Evolutionary conservation across 495 filamentous ascomycete genomes (phyloP).

Genomic region (Penicillium atrosanguineum): DNA sequence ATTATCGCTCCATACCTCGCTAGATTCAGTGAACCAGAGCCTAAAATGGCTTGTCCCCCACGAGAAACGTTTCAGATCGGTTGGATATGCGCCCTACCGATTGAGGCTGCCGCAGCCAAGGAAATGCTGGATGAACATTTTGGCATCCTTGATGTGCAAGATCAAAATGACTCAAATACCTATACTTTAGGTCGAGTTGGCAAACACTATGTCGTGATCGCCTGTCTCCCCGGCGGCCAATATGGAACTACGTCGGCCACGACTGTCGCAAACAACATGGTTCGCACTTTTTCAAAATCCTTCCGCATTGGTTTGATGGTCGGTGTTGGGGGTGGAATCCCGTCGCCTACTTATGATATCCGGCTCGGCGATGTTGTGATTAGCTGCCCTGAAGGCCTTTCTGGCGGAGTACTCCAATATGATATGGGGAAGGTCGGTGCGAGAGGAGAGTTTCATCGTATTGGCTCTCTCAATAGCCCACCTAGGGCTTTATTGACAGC

Average conservation of each 20-base stretch:
- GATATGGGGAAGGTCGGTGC: constrained; percentile 21
- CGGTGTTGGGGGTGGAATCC: constrained; percentile 45
- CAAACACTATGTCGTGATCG: constrained; percentile 44
- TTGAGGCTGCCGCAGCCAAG: constrained; percentile 20
- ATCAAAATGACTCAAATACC: constrained; percentile 22
- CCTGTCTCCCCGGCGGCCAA: constrained; percentile 28
- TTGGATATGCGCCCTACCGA: constrained; percentile 27
- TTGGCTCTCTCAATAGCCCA: constrained; percentile 29
- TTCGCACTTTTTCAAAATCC: constrained; percentile 32
- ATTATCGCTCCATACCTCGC: too few relatives aligned
- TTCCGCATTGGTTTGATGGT: constrained; percentile 48
- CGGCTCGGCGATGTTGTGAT: constrained; percentile 26
- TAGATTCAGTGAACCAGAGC: too few relatives aligned
- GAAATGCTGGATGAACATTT: constrained; percentile 24
- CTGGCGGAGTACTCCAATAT: constrained; percentile 22
- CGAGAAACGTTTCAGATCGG: constrained; percentile 23
- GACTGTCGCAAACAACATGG: constrained; percentile 35
- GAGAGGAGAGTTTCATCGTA: constrained; percentile 20
- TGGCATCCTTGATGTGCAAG: not conserved
- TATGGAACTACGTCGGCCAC: constrained; percentile 35
- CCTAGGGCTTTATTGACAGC: constrained; percentile 22
- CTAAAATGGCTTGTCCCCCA: not conserved
- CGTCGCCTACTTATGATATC: constrained; percentile 12
- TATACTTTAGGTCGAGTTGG: constrained; percentile 24
- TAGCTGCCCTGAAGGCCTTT: constrained; percentile 10